phyloP scores from a whole-genome alignment of 768 basidiomycete species.

The Kwoniella heveanensis region DNA sequence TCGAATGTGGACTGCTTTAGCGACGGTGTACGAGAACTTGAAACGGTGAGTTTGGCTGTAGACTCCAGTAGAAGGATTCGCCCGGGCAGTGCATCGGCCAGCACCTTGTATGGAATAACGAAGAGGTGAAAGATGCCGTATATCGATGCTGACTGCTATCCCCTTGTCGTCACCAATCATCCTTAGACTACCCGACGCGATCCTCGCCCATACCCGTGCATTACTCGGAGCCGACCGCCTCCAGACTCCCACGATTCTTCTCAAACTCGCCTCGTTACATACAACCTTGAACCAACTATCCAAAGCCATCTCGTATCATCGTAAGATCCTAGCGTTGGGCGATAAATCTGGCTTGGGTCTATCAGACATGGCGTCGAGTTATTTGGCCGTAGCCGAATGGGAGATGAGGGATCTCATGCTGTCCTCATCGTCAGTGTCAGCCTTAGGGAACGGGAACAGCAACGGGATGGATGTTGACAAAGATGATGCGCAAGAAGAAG shows the following conservation, averaged over 20 bases:
- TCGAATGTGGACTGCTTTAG: slow-evolving; percentile 93
- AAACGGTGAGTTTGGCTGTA: slow-evolving; percentile 63
- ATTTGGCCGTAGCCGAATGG: slow-evolving; percentile 78
- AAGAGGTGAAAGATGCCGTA: too few relatives aligned
- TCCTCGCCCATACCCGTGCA: slow-evolving; percentile 88
- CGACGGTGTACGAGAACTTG: slow-evolving; percentile 89
- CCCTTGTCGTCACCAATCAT: not conserved
- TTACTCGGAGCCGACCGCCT: slow-evolving; percentile 58
- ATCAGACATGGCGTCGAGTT: slow-evolving; percentile 80
- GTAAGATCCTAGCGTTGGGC: slow-evolving; percentile 59
- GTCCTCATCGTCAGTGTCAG: not conserved
- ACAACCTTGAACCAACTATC: slow-evolving; percentile 52
- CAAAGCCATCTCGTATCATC: slow-evolving; percentile 79
- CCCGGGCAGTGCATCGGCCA: too few relatives aligned
- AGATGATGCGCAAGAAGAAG: not conserved
- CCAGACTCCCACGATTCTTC: slow-evolving; percentile 50
- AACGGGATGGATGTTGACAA: slow-evolving; percentile 9
- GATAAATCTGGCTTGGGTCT: slow-evolving; percentile 58
- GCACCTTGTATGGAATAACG: too few relatives aligned
- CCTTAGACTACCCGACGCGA: slow-evolving; percentile 77
- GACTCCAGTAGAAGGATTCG: too few relatives aligned
- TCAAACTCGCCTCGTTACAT: slow-evolving; percentile 52
- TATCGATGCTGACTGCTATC: too few relatives aligned
- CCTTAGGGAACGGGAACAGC: slow-evolving; percentile 2
- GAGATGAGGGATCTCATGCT: slow-evolving; percentile 59